Evolutionary conservation across 495 filamentous ascomycete genomes (phyloP).

Genomic region (Daldinia loculata): DNA sequence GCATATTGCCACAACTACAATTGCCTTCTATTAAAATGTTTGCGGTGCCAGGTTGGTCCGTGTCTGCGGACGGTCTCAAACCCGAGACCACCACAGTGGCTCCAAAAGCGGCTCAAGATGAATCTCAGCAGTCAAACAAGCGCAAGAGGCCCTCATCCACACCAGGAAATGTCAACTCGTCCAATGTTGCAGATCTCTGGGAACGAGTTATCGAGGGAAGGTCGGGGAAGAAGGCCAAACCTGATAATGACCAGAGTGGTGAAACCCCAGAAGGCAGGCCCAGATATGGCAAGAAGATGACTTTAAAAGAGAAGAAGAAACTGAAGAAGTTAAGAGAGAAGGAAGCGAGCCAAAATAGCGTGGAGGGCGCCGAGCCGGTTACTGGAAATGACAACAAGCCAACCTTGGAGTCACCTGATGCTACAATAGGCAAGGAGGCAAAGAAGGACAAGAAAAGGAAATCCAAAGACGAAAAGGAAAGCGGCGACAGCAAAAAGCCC

Average conservation of each 20-base stretch:
- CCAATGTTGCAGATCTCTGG: constrained; percentile 80
- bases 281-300: constrained; percentile 37
- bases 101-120: constrained; percentile 40
- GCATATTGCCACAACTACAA: background rate
- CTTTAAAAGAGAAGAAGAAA: constrained; percentile 53
- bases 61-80: constrained; percentile 74
- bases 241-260: constrained; percentile 36
- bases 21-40: constrained; percentile 70
- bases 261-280: constrained; percentile 22
- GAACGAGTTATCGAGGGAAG: constrained; percentile 79
- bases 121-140: constrained; percentile 57
- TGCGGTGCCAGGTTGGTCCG: constrained; percentile 88
- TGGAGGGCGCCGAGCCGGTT: constrained; percentile 17
- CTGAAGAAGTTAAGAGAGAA: constrained; percentile 51
- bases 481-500: constrained; percentile 7
- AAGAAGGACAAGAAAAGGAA: constrained; percentile 51
- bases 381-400: constrained; percentile 14
- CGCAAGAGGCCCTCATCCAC: constrained; percentile 64
- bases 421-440: constrained; percentile 39
- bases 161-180: constrained; percentile 65
- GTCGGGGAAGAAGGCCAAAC: constrained; percentile 49
- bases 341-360: constrained; percentile 22
- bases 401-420: constrained; percentile 4
- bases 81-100: constrained; percentile 63
- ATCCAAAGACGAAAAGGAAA: constrained; percentile 35